A percentile compares a stretch with the other conserved stretches of the same genome.
Conservation (phyloP, 768 basidiomycete species). For the Suillus cothurnatus region DNA sequence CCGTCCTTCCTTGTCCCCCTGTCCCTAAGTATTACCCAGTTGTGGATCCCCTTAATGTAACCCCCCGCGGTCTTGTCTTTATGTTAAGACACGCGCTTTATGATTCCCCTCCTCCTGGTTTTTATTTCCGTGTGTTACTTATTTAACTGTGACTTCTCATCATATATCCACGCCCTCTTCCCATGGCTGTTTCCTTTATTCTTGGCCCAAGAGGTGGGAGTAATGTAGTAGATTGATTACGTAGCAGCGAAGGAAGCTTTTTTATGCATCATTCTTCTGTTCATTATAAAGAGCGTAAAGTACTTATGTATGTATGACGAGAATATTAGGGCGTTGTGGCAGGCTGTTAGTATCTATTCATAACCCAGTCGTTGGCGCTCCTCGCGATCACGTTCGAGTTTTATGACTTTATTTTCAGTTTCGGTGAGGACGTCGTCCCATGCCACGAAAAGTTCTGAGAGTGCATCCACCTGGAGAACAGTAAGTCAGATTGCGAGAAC, state of each 20-base stretch:
- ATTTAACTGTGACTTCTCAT: slow-evolving; percentile 18
- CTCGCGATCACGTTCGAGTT: slow-evolving; percentile 60
- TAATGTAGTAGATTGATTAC: slow-evolving; percentile 21
- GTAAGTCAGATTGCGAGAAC: neutral
- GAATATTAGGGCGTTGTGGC: neutral
- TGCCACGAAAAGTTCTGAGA: slow-evolving; percentile 82
- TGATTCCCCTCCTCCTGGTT: slow-evolving; percentile 8
- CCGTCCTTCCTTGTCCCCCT: slow-evolving; percentile 6
- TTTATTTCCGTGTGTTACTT: slow-evolving; percentile 17
- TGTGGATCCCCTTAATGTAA: slow-evolving; percentile 21
- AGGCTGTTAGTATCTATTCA: slow-evolving; percentile 31
- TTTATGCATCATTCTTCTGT: neutral
- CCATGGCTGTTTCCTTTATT: slow-evolving; percentile 14
- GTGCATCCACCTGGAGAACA: slow-evolving; percentile 64
- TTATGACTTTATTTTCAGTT: slow-evolving; percentile 59
- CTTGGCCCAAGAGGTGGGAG: slow-evolving; percentile 15
- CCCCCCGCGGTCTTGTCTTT: slow-evolving; percentile 14
- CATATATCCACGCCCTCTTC: slow-evolving; percentile 18
- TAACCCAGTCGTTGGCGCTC: slow-evolving; percentile 67
- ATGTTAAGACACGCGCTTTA: slow-evolving; percentile 7
- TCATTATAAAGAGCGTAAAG: neutral
- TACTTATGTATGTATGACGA: neutral
- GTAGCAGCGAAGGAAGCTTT: slow-evolving; percentile 15
- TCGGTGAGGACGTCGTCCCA: slow-evolving; percentile 82
- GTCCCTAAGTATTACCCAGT: slow-evolving; percentile 20